Conservation (phyloP, 345 rosid genomes). For the Durio zibethinus region DNA sequence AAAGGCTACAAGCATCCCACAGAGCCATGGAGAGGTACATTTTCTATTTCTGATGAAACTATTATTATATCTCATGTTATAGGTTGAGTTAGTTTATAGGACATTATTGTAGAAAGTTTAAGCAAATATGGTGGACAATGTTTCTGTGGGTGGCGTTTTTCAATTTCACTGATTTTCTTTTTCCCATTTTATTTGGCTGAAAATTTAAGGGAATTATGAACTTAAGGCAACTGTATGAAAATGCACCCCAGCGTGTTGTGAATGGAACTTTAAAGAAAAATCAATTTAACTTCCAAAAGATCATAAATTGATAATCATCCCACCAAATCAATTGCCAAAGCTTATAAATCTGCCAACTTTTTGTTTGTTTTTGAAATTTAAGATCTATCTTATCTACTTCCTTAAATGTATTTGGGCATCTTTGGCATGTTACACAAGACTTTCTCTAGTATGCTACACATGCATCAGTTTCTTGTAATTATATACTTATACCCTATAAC, state of each 20-base stretch:
- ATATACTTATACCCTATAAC: neutral
- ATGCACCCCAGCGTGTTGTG: neutral
- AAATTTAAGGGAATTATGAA: neutral
- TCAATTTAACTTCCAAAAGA: neutral
- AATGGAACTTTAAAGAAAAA: neutral
- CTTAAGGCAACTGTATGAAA: neutral
- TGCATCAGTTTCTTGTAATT: neutral
- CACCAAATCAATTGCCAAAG: neutral
- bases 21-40: slow-evolving; percentile 63
- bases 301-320: neutral
- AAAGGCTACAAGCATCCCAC: slow-evolving; percentile 68
- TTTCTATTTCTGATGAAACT: neutral
- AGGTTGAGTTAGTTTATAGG: neutral
- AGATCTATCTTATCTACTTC: neutral
- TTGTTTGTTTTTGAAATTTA: neutral
- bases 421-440: neutral
- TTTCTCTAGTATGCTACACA: neutral
- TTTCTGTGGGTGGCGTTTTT: neutral
- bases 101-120: neutral
- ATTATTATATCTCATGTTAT: neutral
- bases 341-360: neutral
- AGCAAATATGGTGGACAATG: neutral
- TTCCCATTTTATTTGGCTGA: neutral
- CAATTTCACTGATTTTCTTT: neutral
- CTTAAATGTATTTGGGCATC: neutral